A percentile compares a stretch with the other conserved stretches of the same genome.
phyloP scores from a whole-genome alignment of 2,329 filamentous ascomycete genomes.

The Atkinsonella hypoxylon region DNA sequence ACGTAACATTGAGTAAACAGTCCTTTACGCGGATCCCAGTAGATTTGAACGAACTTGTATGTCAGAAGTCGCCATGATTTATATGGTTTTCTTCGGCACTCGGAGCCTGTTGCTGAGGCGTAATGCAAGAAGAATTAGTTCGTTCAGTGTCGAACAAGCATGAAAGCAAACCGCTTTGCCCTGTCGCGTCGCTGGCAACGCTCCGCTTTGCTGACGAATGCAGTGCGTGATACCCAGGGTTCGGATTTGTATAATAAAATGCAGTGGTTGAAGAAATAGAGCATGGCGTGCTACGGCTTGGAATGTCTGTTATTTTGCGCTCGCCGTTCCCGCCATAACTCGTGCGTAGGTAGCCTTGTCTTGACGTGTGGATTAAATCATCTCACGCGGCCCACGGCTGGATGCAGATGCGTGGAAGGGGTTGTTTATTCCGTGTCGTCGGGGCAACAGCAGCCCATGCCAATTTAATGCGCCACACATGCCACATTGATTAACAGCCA shows the following conservation, averaged over 20 bases:
- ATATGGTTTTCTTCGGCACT: slow-evolving; percentile 11
- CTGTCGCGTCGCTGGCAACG: slow-evolving; percentile 17
- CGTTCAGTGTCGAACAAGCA: slow-evolving; percentile 15
- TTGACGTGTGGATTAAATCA: slow-evolving; percentile 2
- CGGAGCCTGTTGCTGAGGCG: not conserved
- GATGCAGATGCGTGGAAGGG: not conserved
- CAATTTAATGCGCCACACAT: not conserved
- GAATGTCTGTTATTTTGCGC: not conserved
- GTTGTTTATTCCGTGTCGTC: slow-evolving; percentile 8
- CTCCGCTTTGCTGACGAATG: slow-evolving; percentile 13
- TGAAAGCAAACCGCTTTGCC: slow-evolving; percentile 26
- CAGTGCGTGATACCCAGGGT: not conserved
- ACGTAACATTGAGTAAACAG: not conserved
- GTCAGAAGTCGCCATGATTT: slow-evolving; percentile 21
- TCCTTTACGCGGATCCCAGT: not conserved
- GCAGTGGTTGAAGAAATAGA: not conserved
- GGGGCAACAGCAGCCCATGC: slow-evolving; percentile 3
- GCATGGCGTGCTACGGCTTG: not conserved
- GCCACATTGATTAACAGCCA: not conserved
- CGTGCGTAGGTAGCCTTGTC: not conserved
- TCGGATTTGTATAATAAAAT: not conserved
- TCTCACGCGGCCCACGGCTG: not conserved
- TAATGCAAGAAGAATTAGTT: not conserved
- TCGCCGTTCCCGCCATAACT: not conserved
- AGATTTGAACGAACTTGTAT: slow-evolving; percentile 15